Conservation (phyloP, 1,284 basidiomycete species). For the Mrakiaceae sp. region DNA sequence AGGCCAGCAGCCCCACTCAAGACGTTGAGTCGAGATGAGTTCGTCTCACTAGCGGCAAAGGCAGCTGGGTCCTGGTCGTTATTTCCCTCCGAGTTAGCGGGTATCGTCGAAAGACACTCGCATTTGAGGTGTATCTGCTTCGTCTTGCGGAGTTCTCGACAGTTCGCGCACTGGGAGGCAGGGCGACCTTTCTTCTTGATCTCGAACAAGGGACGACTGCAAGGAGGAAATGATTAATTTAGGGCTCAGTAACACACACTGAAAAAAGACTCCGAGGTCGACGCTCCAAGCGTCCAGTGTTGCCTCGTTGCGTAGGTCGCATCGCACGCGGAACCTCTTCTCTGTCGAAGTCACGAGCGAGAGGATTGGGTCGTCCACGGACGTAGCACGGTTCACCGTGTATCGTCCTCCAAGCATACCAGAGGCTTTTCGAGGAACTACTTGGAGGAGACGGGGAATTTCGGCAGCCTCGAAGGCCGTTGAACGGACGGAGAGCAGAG, state of each 20-base stretch:
- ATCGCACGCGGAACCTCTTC: too few relatives aligned
- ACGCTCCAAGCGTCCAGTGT: neutral
- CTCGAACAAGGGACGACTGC: conserved; percentile 54
- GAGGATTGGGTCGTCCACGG: too few relatives aligned
- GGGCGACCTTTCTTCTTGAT: conserved; percentile 69
- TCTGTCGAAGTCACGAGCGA: too few relatives aligned
- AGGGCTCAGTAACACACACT: neutral
- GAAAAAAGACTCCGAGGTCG: neutral
- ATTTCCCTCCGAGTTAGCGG: neutral
- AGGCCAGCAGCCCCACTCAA: neutral
- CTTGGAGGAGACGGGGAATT: too few relatives aligned
- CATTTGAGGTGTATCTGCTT: conserved; percentile 62
- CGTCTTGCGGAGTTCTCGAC: conserved; percentile 60
- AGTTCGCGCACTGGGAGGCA: conserved; percentile 66
- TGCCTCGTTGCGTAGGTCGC: too few relatives aligned
- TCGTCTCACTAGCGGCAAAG: neutral
- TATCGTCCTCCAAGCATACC: too few relatives aligned
- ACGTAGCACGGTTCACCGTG: too few relatives aligned
- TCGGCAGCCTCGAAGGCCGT: too few relatives aligned
- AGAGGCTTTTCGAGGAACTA: too few relatives aligned
- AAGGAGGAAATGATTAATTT: neutral
- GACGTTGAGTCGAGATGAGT: neutral
- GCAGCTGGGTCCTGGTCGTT: neutral
- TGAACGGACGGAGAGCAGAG: neutral
- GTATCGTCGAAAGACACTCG: conserved; percentile 34